Base-by-base conservation (phyloP, 208 protist genomes). In the Acanthamoeba lenticulata region DNA sequence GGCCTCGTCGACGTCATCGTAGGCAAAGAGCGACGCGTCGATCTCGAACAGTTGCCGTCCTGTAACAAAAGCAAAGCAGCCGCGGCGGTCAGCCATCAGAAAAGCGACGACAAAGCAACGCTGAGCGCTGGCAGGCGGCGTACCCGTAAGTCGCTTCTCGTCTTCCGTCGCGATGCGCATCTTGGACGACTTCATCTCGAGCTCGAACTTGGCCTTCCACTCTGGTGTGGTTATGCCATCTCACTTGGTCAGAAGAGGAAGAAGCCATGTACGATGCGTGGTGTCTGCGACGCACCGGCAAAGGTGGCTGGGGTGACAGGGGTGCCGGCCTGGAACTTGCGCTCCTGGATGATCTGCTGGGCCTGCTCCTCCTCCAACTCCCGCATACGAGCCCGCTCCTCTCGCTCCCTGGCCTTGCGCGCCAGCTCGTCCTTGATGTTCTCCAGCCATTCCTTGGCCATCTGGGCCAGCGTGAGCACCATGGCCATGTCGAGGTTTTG, bases 41-140 rank as follows among this genome's bases (percentile, higher is more conserved):
- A 77, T 77, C 67, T 77, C 67, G 67, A 77, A 77, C 67, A 77
- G 21, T 77, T 77, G 67, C 67, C 67, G 67, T 77, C 67, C 67
- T 77, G 38, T 1, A 52, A 15, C 45, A 52, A 52, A 15, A 15
- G 5, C 45, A 52, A 5, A 52, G 15, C 45, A 15, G 9, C 5
- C 15, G 9, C 45, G 15, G 45, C n/a, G n/a, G n/a, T n/a, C n/a
- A n/a, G n/a, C n/a, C n/a, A 52, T 19, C 45, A 52, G 45, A 15
- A 19, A 17, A 15, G 45, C 45, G 45, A 52, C 5, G 15, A 52
- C 9, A 52, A 52, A 15, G 45, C 5, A 52, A 52, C 11, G 60
- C 5, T 5, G 36, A 38, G 38, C n/a, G 34, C 1, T 65, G 24
- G 57, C 27, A n/a, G 52, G 17, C 4, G 65, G 42, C 67, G 34